Evolutionary conservation across 2,329 filamentous ascomycete species (phyloP).

Genomic region (Achaetomium macrosporum): DNA sequence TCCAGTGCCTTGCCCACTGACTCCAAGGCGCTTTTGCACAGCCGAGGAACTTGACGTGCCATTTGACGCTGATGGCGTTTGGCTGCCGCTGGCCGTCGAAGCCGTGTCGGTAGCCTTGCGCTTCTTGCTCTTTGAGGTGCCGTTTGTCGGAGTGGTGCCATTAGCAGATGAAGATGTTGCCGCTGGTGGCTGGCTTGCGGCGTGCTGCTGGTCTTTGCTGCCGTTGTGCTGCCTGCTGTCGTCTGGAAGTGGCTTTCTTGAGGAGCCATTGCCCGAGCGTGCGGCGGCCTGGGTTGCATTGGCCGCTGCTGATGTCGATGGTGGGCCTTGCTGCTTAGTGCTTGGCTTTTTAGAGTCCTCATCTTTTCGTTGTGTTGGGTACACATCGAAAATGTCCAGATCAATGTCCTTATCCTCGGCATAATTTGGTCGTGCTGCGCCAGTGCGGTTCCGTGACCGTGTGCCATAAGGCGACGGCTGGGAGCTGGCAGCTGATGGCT

Average conservation of each 20-base stretch:
- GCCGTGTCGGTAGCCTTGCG: conserved; percentile 63
- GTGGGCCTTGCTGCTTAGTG: conserved; percentile 27
- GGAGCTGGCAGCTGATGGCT: conserved; percentile 41
- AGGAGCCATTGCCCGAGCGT: conserved; percentile 25
- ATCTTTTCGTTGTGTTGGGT: conserved; percentile 46
- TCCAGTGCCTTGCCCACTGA: conserved; percentile 14
- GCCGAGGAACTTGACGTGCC: conserved; percentile 17
- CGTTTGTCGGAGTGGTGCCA: conserved; percentile 36
- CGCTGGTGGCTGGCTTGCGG: conserved; percentile 8
- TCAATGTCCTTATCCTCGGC: conserved; percentile 91
- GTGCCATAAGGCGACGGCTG: conserved; percentile 76
- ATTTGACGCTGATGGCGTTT: conserved; percentile 20
- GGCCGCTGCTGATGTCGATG: conserved; percentile 14
- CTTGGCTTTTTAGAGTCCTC: conserved; percentile 53
- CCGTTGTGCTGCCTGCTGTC: conserved; percentile 37
- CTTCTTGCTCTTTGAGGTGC: conserved; percentile 63
- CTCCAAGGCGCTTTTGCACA: conserved; percentile 29
- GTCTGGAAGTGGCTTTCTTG: conserved; percentile 28
- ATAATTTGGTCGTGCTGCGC: conserved; percentile 81
- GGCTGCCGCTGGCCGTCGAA: conserved; percentile 27
- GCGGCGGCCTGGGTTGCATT: conserved; percentile 21
- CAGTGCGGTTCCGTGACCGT: conserved; percentile 81
- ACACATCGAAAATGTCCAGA: conserved; percentile 72
- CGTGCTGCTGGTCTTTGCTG: conserved; percentile 31
- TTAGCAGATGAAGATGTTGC: conserved; percentile 22